Base-by-base conservation (phyloP, 257 asterid genomes). In the Salvia miltiorrhiza region DNA sequence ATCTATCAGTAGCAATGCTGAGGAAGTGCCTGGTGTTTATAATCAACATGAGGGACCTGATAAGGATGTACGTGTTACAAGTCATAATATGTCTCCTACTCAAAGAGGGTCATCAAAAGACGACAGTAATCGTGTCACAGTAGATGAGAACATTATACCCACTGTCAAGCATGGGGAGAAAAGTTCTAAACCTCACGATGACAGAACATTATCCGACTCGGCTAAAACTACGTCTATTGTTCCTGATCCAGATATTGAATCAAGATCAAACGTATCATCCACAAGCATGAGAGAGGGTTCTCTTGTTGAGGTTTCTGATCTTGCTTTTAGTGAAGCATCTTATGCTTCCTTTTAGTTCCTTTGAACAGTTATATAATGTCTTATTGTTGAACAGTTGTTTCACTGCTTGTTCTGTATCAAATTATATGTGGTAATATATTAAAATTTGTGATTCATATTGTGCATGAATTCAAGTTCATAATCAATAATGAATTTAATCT, bases 221-320 rank as follows among this genome's bases (percentile, higher is more conserved):
- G 72, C 77, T 44, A 84, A 82, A 59, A 49, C 74, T 43, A 32
- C 74, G 40, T 69, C 56, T 45, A 80, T 58, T 73, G 82, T 62
- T 68, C 67, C 94, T 50, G 92, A 78, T 50, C 78, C 80, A 11
- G 83, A 70, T 67, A 62, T 63, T 52, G 79, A 67, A 39, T 73
- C 79, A 33, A 70, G 80, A 77, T 72, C 78, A 23, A 67, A 30
- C 17, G 17, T 69, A 39, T 23, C 50, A 13, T 37, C 70, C 60
- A 23, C 83, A 45, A 76, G 81, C 78, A 86, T 92, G 43, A 80
- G 76, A 73, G 96, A 85, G 83, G 89, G 91, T 74, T 80, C 89
- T 69, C 70, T 59, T 69, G 96, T 95, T 73, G 99, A 95, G 99
- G 99, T 95, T 67, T 61, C 76, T 64, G 49, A 61, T 63, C 71